Percentiles rank a stretch among this genome's conserved stretches.
phyloP scores from a whole-genome alignment of 1,284 basidiomycete genomes.

The Austroboletus rostrupii region DNA sequence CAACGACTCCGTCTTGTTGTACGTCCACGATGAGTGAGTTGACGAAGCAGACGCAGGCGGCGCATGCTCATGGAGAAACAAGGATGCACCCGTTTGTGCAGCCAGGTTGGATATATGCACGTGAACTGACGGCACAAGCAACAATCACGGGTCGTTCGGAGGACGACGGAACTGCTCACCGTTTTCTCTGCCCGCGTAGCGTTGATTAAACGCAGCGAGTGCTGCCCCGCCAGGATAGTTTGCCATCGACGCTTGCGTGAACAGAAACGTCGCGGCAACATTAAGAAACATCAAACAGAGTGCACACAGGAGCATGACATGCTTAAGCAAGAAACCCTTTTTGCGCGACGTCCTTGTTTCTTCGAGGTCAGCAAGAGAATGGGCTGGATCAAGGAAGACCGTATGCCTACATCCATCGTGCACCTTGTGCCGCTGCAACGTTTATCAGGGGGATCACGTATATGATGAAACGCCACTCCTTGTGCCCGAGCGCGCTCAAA shows the following conservation, averaged over 20 bases:
- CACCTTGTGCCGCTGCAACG: constrained; percentile 68
- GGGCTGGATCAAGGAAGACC: not conserved
- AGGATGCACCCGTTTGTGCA: constrained; percentile 86
- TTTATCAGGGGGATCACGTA: constrained; percentile 86
- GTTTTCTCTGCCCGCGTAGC: constrained; percentile 33
- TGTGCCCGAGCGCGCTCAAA: constrained; percentile 79
- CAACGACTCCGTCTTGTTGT: constrained; percentile 76
- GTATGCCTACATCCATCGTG: constrained; percentile 53
- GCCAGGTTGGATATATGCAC: constrained; percentile 81
- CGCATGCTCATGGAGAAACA: constrained; percentile 74
- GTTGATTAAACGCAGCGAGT: constrained; percentile 58
- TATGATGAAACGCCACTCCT: constrained; percentile 95
- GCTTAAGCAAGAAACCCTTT: constrained; percentile 43
- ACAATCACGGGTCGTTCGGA: too few relatives aligned
- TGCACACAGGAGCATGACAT: constrained; percentile 42
- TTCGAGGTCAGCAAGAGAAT: not conserved
- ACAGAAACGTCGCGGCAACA: constrained; percentile 45
- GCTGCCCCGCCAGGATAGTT: constrained; percentile 94
- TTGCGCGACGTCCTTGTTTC: constrained; percentile 39
- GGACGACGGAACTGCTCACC: constrained; percentile 24
- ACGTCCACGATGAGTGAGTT: constrained; percentile 46
- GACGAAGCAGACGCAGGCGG: not conserved
- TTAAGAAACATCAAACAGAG: constrained; percentile 52
- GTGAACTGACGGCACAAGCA: constrained; percentile 34
- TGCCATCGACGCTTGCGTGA: constrained; percentile 55